Conservation (phyloP, 805 yeast genomes). For the Schizosaccharomyces cryophilus region DNA sequence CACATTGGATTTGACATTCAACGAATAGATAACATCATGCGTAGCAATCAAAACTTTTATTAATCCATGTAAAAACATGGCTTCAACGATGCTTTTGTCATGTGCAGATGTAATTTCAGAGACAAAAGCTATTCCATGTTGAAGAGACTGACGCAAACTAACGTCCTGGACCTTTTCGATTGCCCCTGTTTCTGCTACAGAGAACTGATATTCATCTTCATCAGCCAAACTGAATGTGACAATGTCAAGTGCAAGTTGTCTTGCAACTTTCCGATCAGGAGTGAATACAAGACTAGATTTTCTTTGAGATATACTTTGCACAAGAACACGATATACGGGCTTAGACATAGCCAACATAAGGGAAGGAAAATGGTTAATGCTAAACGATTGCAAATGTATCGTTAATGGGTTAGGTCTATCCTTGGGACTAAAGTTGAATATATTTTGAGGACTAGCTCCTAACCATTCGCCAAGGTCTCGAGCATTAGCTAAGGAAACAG, state of each 20-base stretch:
- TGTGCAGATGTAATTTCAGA: conserved; percentile 30
- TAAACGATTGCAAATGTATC: conserved; percentile 26
- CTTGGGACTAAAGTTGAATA: conserved; percentile 46
- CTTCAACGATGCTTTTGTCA: conserved; percentile 34
- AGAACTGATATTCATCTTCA: conserved; percentile 18
- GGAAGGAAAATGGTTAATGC: conserved; percentile 27
- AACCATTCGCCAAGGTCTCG: conserved; percentile 71
- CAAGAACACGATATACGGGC: conserved; percentile 23
- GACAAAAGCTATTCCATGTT: conserved; percentile 38
- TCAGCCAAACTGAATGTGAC: conserved; percentile 16
- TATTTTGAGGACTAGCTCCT: conserved; percentile 33
- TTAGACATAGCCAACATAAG: conserved; percentile 26
- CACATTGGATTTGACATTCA: conserved; percentile 26
- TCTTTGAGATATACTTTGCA: conserved; percentile 12
- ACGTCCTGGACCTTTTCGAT: conserved; percentile 24
- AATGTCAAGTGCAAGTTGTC: conserved; percentile 27
- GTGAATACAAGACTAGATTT: conserved; percentile 27
- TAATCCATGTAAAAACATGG: conserved; percentile 25
- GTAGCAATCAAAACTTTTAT: conserved; percentile 37
- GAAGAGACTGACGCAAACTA: conserved; percentile 20
- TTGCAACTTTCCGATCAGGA: conserved; percentile 28
- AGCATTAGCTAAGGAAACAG: conserved; percentile 47
- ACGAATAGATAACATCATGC: conserved; percentile 25
- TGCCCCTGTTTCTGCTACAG: conserved; percentile 18
- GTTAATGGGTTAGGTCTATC: conserved; percentile 33